phyloP scores from a whole-genome alignment of 352 stramenopile genomes.

The Pythium pyrilobum region DNA sequence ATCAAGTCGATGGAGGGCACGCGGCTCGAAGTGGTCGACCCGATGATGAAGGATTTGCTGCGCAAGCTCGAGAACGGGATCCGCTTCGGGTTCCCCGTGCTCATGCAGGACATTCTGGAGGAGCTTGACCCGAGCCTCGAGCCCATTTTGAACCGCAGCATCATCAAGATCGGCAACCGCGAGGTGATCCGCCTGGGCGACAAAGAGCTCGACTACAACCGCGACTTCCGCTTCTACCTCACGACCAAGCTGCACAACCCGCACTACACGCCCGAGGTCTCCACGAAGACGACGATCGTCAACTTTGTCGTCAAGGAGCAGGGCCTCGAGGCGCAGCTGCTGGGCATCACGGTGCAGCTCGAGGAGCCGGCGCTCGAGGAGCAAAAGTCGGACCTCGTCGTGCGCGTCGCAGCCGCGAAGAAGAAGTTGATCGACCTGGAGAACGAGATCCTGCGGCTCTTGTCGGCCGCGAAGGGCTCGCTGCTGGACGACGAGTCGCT shows the following conservation, averaged over 20 bases:
- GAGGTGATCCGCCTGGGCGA: constrained; percentile 92
- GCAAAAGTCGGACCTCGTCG: constrained; percentile 90
- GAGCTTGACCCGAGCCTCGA: constrained; percentile 94
- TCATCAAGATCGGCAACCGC: constrained; percentile 92
- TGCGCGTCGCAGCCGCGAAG: constrained; percentile 90
- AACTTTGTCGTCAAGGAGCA: constrained; percentile 97
- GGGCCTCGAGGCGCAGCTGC: constrained; percentile 91
- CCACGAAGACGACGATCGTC: constrained; percentile 94
- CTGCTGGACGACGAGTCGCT: constrained; percentile 93
- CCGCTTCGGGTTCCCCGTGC: constrained; percentile 88
- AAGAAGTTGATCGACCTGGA: constrained; percentile 95
- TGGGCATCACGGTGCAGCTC: constrained; percentile 92
- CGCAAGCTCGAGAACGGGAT: constrained; percentile 93
- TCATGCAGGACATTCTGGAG: constrained; percentile 95
- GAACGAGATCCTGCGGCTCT: constrained; percentile 92
- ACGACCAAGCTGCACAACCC: constrained; percentile 96
- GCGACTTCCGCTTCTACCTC: constrained; percentile 94
- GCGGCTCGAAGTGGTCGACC: constrained; percentile 89
- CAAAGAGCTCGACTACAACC: constrained; percentile 95
- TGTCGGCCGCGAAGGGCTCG: constrained; percentile 90
- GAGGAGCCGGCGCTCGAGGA: constrained; percentile 94
- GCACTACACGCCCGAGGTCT: constrained; percentile 94
- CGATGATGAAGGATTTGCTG: constrained; percentile 94
- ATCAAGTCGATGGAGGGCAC: constrained; percentile 92
- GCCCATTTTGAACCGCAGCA: constrained; percentile 92